A percentile compares a stretch with the other conserved stretches of the same genome.
Evolutionary conservation across 129 eudicot genomes (phyloP).

Genomic region (Artemisia tridentata): DNA sequence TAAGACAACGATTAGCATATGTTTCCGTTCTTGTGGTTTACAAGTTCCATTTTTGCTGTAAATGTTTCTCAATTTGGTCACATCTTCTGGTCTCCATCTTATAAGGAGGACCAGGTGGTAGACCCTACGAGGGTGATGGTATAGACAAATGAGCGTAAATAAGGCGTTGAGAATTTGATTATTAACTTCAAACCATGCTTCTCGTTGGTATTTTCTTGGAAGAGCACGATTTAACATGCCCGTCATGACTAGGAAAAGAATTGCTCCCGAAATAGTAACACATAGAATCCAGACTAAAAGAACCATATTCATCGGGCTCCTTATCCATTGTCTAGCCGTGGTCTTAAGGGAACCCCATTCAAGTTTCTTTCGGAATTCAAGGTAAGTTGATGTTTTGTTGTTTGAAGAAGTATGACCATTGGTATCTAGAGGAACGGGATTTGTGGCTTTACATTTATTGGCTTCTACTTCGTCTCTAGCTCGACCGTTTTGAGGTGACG

Average conservation of each 20-base stretch:
- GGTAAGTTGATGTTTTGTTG: constrained; percentile 38
- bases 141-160: constrained; percentile 84
- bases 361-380: constrained; percentile 50
- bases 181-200: constrained; percentile 92
- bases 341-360: constrained; percentile 54
- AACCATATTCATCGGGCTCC: constrained; percentile 75
- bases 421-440: constrained; percentile 37
- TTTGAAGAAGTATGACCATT: constrained; percentile 19
- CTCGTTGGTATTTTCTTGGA: constrained; percentile 66
- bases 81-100: constrained; percentile 74
- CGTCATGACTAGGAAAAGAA: constrained; percentile 84
- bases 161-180: constrained; percentile 91
- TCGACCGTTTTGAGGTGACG: constrained; percentile 35
- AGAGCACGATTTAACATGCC: constrained; percentile 86
- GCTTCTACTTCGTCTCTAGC: constrained; percentile 31
- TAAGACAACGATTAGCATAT: constrained; percentile 67
- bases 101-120: constrained; percentile 66
- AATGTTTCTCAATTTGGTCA: constrained; percentile 52
- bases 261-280: constrained; percentile 91
- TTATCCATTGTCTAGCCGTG: constrained; percentile 69
- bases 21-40: constrained; percentile 86
- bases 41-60: constrained; percentile 84
- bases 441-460: constrained; percentile 32
- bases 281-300: constrained; percentile 68
- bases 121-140: constrained; percentile 78